These are phyloP conservation scores for Salix brachista DNA, from an alignment of 345 rosid species.

Conservation along the genomic window DNA sequence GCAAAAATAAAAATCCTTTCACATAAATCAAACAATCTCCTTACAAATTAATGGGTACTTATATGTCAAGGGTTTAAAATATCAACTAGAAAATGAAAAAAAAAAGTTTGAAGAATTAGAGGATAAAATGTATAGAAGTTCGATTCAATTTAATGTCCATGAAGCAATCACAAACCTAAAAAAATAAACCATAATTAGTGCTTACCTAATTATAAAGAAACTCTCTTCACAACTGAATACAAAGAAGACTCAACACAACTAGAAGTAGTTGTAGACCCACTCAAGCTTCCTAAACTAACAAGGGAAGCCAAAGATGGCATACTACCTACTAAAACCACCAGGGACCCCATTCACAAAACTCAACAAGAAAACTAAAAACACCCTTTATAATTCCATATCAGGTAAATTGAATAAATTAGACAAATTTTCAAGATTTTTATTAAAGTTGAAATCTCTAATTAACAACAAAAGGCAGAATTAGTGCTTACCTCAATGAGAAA, in stretches of 20 bases:
- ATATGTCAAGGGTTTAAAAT: too few relatives aligned
- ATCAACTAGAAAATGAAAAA: too few relatives aligned
- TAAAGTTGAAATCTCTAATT: not conserved
- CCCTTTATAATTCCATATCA: not conserved
- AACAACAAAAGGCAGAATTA: not conserved
- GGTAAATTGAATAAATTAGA: not conserved
- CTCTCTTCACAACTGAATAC: conserved; percentile 52
- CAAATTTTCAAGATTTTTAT: not conserved
- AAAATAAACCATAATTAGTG: too few relatives aligned
- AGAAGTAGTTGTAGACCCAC: conserved; percentile 16
- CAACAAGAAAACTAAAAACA: conserved; percentile 6
- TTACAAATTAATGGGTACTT: too few relatives aligned
- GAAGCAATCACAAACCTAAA: too few relatives aligned
- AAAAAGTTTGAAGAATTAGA: too few relatives aligned
- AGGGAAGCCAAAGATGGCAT: conserved; percentile 76
- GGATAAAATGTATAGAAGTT: too few relatives aligned
- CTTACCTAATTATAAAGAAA: too few relatives aligned
- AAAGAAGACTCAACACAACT: conserved; percentile 34
- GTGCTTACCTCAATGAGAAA: not conserved
- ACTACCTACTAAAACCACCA: conserved; percentile 69
- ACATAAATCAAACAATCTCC: too few relatives aligned
- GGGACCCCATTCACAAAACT: conserved; percentile 35
- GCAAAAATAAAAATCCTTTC: too few relatives aligned
- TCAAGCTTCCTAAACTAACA: conserved; percentile 46
- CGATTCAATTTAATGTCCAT: too few relatives aligned